Evolutionary conservation across 768 basidiomycete genomes (phyloP), one percentile per base, ranked within the genome.

Genomic region (Dictyophora rubrovolvata): DNA sequence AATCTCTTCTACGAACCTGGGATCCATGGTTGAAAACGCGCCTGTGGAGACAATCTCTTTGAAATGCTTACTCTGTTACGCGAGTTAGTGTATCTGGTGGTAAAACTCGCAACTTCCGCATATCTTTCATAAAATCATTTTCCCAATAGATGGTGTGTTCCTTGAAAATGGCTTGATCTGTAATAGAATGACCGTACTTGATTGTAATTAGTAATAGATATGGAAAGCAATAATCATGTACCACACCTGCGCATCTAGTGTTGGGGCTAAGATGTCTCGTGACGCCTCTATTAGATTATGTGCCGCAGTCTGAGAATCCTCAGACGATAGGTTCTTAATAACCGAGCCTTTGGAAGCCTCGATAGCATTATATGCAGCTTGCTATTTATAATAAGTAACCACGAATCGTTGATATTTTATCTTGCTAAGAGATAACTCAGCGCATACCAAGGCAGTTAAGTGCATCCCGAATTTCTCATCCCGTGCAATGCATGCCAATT

Each of bases 401-500:
- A 10, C 6, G 18, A 46, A 20, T 37, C 48, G 53, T 20, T 51
- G 9, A 9, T 6, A 48, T 3, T 48, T 21, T 9, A 48, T 21
- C n/a, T 22, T 36, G 48, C 61, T 55, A 53, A 61, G 63, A 42
- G 36, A 34, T 50, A 52, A 66, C 53, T 42, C 2, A 4, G 10
- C 21, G 74, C 84, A 67, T 69, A 92, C 89, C 64, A 95, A 82
- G 60, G 87, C 80, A 42, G 81, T 73, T 65, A 92, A 80, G 72
- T 94, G 76, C 90, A 97, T 88, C 55, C 86, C 84, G 66, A 94
- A 94, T 72, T 95, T 97, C 73, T 95, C 93, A 62, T 96, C 87
- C 66, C 83, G 79, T 67, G 77, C 82, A 67, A 87, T 69, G 65
- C 85, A 84, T 61, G 84, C 85, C 54, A 78, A 75, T 65, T 83